A percentile compares a stretch with the other conserved stretches of the same genome.
Conservation (phyloP, 2,329 filamentous ascomycete species). For the Ascochyta pisi region DNA sequence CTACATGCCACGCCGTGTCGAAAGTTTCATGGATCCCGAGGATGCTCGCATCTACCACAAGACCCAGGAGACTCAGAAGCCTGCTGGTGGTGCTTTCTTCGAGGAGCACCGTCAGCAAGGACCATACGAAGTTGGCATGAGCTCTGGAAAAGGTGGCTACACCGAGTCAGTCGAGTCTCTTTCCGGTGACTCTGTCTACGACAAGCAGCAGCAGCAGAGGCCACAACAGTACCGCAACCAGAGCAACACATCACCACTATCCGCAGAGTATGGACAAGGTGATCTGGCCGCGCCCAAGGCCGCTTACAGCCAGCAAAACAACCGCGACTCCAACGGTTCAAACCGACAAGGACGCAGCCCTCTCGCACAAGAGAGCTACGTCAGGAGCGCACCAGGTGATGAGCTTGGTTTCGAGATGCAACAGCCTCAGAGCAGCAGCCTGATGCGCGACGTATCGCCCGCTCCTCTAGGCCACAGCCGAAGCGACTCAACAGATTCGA, state of each 20-base stretch:
- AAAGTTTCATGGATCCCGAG: slow-evolving; percentile 80
- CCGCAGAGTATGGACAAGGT: slow-evolving; percentile 33
- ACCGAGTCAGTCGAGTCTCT: slow-evolving; percentile 47
- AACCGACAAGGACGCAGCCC: slow-evolving; percentile 52
- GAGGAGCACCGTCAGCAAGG: slow-evolving; percentile 38
- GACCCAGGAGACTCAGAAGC: slow-evolving; percentile 61
- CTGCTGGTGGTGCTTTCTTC: slow-evolving; percentile 54
- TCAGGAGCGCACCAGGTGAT: slow-evolving; percentile 42
- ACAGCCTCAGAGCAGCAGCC: slow-evolving; percentile 41
- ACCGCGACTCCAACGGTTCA: slow-evolving; percentile 20
- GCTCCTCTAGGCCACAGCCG: slow-evolving; percentile 41
- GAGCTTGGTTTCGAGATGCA: slow-evolving; percentile 45
- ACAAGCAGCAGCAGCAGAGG: slow-evolving; percentile 35
- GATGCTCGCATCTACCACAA: slow-evolving; percentile 76
- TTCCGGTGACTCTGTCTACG: slow-evolving; percentile 45
- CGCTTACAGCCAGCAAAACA: slow-evolving; percentile 32
- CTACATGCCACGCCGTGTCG: slow-evolving; percentile 71
- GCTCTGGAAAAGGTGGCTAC: slow-evolving; percentile 38
- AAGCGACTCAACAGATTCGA: slow-evolving; percentile 44
- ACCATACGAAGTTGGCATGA: slow-evolving; percentile 35
- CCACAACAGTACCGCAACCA: slow-evolving; percentile 31
- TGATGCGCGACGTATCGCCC: slow-evolving; percentile 46
- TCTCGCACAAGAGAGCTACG: slow-evolving; percentile 54
- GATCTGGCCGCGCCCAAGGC: slow-evolving; percentile 42
- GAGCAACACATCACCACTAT: slow-evolving; percentile 39